A percentile compares a stretch with the other conserved stretches of the same genome.
Conservation (phyloP, 2,329 filamentous ascomycete genomes). For the Chaetomiaceae sp. region DNA sequence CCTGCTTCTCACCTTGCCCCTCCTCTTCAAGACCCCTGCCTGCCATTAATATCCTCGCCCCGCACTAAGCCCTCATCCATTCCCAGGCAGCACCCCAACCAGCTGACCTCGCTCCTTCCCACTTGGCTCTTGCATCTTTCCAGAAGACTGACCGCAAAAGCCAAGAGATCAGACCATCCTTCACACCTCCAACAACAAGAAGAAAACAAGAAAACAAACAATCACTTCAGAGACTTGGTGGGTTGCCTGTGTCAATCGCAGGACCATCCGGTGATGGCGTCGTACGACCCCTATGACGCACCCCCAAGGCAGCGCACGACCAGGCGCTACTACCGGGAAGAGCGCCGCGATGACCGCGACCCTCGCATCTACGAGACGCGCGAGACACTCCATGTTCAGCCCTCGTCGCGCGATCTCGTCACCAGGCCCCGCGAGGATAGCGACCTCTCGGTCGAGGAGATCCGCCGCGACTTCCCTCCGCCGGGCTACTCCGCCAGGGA, state of each 20-base stretch:
- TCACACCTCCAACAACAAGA: background rate
- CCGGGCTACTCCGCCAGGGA: constrained; percentile 51
- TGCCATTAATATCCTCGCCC: constrained; percentile 12
- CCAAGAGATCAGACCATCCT: too few species aligned
- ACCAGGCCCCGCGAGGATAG: constrained; percentile 66
- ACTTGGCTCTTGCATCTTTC: background rate
- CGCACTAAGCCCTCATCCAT: constrained; percentile 9
- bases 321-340: constrained; percentile 50
- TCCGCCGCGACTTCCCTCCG: constrained; percentile 78
- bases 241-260: constrained; percentile 6
- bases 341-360: constrained; percentile 48
- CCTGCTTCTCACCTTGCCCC: background rate
- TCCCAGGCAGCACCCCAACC: constrained; percentile 3
- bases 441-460: constrained; percentile 72
- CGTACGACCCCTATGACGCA: constrained; percentile 53
- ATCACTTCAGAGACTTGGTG: background rate
- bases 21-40: constrained; percentile 1
- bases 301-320: constrained; percentile 41
- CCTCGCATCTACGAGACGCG: constrained; percentile 51
- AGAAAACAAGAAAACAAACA: background rate
- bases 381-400: constrained; percentile 44
- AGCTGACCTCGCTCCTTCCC: constrained; percentile 4
- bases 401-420: constrained; percentile 50
- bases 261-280: constrained; percentile 35
- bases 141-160: background rate